phyloP scores from a whole-genome alignment of 2,329 filamentous ascomycete species.

The Botryotinia globosa region DNA sequence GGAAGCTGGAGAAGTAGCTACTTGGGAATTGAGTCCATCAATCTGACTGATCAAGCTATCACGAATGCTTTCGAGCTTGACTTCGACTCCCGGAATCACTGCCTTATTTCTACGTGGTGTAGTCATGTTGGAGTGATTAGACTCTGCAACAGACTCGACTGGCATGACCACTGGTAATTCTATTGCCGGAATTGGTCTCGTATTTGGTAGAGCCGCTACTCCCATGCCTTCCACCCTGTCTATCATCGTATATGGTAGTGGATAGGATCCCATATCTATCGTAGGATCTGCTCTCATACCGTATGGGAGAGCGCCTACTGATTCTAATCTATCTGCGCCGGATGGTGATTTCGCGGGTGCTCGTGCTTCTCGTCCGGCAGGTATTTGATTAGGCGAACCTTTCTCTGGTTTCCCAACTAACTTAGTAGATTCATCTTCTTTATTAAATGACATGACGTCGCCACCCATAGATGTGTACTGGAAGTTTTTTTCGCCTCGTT shows the following conservation, averaged over 20 bases:
- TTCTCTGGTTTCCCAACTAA: background rate
- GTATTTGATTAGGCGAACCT: background rate
- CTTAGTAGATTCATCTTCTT: background rate
- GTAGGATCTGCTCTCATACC: background rate
- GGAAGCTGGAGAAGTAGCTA: background rate
- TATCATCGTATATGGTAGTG: background rate
- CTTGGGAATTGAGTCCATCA: background rate
- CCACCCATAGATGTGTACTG: background rate
- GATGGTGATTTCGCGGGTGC: background rate
- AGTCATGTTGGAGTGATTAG: background rate
- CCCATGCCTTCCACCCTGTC: background rate
- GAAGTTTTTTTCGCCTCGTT: background rate
- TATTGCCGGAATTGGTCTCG: background rate
- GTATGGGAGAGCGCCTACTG: background rate
- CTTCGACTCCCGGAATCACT: background rate
- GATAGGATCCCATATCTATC: background rate
- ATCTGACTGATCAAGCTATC: background rate
- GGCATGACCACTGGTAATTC: background rate
- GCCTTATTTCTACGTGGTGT: background rate
- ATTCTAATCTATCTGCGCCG: background rate
- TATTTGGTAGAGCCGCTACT: rapidly evolving
- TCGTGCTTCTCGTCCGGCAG: background rate
- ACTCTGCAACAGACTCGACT: background rate
- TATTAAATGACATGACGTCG: background rate
- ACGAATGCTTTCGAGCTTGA: background rate